phyloP scores from a whole-genome alignment of 768 basidiomycete species.

The Hypholoma fasciculare region DNA sequence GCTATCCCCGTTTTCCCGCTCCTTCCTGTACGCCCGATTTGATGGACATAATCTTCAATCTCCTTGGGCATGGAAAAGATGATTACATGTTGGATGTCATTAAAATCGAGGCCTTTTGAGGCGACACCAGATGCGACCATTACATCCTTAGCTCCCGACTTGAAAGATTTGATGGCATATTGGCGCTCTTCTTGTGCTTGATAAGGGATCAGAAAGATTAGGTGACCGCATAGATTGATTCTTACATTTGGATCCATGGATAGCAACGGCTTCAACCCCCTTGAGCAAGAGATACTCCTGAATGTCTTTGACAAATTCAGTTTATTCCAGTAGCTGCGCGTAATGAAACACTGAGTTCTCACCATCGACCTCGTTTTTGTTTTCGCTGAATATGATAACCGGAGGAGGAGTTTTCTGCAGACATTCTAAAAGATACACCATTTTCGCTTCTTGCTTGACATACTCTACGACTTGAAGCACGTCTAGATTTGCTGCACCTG shows the following conservation, averaged over 20 bases:
- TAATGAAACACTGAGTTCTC: slow-evolving; percentile 19
- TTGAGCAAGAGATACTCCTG: slow-evolving; percentile 97
- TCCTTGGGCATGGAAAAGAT: slow-evolving; percentile 99
- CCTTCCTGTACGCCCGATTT: slow-evolving; percentile 97
- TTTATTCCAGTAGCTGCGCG: not conserved
- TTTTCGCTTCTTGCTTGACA: slow-evolving; percentile 99
- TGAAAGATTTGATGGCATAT: slow-evolving; percentile 98
- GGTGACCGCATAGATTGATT: not conserved
- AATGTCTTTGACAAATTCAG: slow-evolving; percentile 64
- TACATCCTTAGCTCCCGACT: slow-evolving; percentile 95
- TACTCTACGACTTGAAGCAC: slow-evolving; percentile 97
- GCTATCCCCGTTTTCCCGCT: slow-evolving; percentile 99
- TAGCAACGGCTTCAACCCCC: slow-evolving; percentile 97
- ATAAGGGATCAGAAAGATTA: not conserved
- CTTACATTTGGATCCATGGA: slow-evolving; percentile 96
- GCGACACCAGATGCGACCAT: slow-evolving; percentile 99
- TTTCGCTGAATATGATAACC: slow-evolving; percentile 97
- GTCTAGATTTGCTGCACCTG: slow-evolving; percentile 96
- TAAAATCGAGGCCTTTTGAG: slow-evolving; percentile 98
- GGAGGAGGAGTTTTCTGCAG: slow-evolving; percentile 98
- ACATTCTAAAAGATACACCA: slow-evolving; percentile 98
- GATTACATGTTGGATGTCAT: slow-evolving; percentile 98
- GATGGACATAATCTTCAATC: slow-evolving; percentile 99
- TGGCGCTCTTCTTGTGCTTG: slow-evolving; percentile 97
- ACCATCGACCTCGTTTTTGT: slow-evolving; percentile 99